Percentiles rank a stretch among this genome's conserved stretches.
Conservation (phyloP, 805 yeast genomes). For the Candida namnaoensis region DNA sequence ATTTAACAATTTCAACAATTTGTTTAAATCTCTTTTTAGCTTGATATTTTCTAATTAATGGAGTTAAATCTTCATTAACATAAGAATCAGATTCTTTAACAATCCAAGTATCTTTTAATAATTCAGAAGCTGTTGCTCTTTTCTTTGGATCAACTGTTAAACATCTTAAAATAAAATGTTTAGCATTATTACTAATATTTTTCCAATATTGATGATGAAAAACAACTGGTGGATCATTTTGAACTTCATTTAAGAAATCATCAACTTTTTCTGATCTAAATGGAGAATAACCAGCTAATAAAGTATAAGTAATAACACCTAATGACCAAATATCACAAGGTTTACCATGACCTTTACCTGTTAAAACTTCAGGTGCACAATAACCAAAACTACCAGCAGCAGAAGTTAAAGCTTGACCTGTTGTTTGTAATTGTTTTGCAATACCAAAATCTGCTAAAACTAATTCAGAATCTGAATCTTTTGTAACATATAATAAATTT, state of each 20-base stretch:
- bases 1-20: slow-evolving; percentile 77
- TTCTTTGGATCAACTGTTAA: slow-evolving; percentile 58
- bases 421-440: slow-evolving; percentile 61
- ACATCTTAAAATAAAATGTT: slow-evolving; percentile 64
- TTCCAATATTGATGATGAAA: slow-evolving; percentile 88
- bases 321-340: slow-evolving; percentile 96
- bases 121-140: slow-evolving; percentile 60
- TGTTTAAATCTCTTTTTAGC: slow-evolving; percentile 79
- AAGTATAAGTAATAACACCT: slow-evolving; percentile 87
- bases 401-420: slow-evolving; percentile 52
- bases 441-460: slow-evolving; percentile 96
- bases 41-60: slow-evolving; percentile 70
- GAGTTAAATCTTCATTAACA: slow-evolving; percentile 59
- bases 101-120: slow-evolving; percentile 75
- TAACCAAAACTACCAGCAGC: slow-evolving; percentile 94
- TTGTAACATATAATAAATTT: slow-evolving; percentile 63
- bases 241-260: slow-evolving; percentile 76
- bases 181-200: slow-evolving; percentile 71
- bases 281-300: slow-evolving; percentile 89
- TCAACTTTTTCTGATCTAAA: slow-evolving; percentile 76
- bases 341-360: slow-evolving; percentile 81
- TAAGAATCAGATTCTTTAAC: slow-evolving; percentile 35
- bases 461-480: slow-evolving; percentile 54
- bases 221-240: slow-evolving; percentile 61
- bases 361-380: slow-evolving; percentile 91